Evolutionary conservation across 2,329 filamentous ascomycete species (phyloP).

Genomic region (Trichoderma breve): DNA sequence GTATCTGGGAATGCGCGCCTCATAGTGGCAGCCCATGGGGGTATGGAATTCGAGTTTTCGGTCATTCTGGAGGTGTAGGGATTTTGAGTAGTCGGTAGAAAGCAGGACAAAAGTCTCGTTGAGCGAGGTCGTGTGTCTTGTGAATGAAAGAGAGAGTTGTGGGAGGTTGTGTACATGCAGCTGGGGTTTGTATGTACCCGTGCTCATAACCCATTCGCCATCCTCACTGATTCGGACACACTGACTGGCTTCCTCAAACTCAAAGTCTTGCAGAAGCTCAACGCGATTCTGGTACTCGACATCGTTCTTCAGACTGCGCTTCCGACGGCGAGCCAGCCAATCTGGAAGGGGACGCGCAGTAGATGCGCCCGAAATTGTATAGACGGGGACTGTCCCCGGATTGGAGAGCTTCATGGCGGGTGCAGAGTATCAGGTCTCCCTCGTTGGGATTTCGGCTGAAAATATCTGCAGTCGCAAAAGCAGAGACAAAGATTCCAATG

Average conservation of each 20-base stretch:
- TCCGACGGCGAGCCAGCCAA: slow-evolving; percentile 88
- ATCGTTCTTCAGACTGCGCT: slow-evolving; percentile 88
- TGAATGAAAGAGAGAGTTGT: slow-evolving; percentile 89
- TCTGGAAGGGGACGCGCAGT: slow-evolving; percentile 87
- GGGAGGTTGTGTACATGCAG: slow-evolving; percentile 96
- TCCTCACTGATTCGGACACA: slow-evolving; percentile 91
- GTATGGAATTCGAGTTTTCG: slow-evolving; percentile 92
- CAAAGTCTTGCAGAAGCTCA: slow-evolving; percentile 94
- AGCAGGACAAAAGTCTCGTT: slow-evolving; percentile 90
- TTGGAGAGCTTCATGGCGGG: slow-evolving; percentile 76
- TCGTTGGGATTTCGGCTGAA: background rate
- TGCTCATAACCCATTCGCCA: slow-evolving; percentile 96
- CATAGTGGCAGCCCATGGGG: slow-evolving; percentile 81
- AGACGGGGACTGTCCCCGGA: slow-evolving; percentile 80
- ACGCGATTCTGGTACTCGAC: slow-evolving; percentile 90
- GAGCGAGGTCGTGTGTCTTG: slow-evolving; percentile 85
- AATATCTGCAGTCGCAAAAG: slow-evolving; percentile 6
- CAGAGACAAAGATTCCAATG: background rate
- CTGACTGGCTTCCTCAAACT: slow-evolving; percentile 91
- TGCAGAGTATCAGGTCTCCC: background rate
- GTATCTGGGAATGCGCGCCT: slow-evolving; percentile 86
- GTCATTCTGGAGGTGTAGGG: slow-evolving; percentile 88
- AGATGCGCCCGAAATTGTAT: slow-evolving; percentile 89
- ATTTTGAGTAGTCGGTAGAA: slow-evolving; percentile 90
- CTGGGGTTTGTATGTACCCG: slow-evolving; percentile 65